phyloP scores from a whole-genome alignment of 2,329 filamentous ascomycete genomes.

The Cladophialophora exuberans region DNA sequence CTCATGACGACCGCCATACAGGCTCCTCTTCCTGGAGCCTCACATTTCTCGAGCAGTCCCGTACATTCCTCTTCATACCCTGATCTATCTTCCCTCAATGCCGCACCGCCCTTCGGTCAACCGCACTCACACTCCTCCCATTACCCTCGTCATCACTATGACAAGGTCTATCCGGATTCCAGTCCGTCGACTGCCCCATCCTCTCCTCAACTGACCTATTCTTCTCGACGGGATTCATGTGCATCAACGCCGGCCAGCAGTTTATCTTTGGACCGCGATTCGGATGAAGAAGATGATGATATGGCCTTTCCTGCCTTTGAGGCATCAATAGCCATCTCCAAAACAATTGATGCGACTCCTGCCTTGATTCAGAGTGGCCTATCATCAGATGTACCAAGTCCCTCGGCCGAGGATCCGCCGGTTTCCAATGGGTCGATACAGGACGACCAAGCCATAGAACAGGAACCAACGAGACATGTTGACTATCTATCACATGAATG shows the following conservation, averaged over 20 bases:
- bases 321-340: conserved; percentile 8
- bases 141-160: conserved; percentile 27
- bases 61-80: conserved; percentile 35
- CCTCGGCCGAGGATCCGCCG: conserved; percentile 63
- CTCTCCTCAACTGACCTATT: conserved; percentile 42
- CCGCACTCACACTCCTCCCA: conserved; percentile 13
- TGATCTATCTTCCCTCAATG: conserved; percentile 25
- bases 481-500: conserved; percentile 93
- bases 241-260: conserved; percentile 43
- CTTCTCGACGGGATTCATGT: conserved; percentile 39
- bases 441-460: conserved; percentile 77
- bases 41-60: conserved; percentile 39
- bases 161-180: conserved; percentile 35
- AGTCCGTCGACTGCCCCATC: conserved; percentile 42
- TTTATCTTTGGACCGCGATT: conserved; percentile 40
- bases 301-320: conserved; percentile 52
- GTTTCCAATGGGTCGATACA: conserved; percentile 65
- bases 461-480: conserved; percentile 82
- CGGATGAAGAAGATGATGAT: conserved; percentile 37
- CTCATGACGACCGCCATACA: conserved; percentile 43
- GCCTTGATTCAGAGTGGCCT: conserved; percentile 40
- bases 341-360: conserved; percentile 27
- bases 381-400: conserved; percentile 41
- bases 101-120: conserved; percentile 22
- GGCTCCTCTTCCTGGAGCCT: conserved; percentile 37